phyloP scores from a whole-genome alignment of 148 eudicot species.

The Camellia sinensis region DNA sequence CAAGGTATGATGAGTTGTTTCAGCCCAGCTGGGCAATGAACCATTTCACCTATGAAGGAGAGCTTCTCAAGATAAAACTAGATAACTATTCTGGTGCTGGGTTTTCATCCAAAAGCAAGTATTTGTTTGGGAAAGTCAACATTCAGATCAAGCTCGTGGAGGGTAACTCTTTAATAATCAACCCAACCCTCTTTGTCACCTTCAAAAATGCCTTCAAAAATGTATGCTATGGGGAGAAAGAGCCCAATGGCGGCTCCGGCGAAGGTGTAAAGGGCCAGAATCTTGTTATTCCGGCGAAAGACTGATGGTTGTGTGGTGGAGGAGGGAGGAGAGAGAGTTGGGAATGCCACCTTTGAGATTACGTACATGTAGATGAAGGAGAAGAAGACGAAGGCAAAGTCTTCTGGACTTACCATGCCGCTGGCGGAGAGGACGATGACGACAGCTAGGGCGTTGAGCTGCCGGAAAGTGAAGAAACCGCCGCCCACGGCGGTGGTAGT shows the following conservation, averaged over 20 bases:
- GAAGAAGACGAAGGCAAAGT: constrained; percentile 42
- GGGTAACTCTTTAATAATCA: no score
- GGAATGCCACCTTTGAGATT: constrained; percentile 57
- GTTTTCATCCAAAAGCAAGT: no score
- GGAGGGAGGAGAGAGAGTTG: constrained; percentile 25
- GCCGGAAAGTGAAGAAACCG: constrained; percentile 39
- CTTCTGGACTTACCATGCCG: constrained; percentile 47
- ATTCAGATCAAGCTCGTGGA: no score
- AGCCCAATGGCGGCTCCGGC: constrained; percentile 57
- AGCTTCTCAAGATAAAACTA: no score
- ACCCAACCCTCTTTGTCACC: constrained; percentile 69
- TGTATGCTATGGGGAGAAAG: constrained; percentile 58
- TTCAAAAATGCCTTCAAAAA: constrained; percentile 51
- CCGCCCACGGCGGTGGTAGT: background rate
- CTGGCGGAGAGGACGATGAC: constrained; percentile 43
- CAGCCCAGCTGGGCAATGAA: no score
- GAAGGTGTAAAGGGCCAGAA: constrained; percentile 34
- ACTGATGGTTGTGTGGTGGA: constrained; percentile 25
- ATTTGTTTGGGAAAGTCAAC: no score
- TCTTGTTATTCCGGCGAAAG: constrained; percentile 29
- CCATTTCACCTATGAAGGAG: no score
- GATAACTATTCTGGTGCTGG: no score
- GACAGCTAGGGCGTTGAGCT: constrained; percentile 41
- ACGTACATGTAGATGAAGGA: constrained; percentile 52
- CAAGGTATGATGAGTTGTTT: no score